Conservation (phyloP, 495 filamentous ascomycete genomes). For the Annulohypoxylon maeteangense region DNA sequence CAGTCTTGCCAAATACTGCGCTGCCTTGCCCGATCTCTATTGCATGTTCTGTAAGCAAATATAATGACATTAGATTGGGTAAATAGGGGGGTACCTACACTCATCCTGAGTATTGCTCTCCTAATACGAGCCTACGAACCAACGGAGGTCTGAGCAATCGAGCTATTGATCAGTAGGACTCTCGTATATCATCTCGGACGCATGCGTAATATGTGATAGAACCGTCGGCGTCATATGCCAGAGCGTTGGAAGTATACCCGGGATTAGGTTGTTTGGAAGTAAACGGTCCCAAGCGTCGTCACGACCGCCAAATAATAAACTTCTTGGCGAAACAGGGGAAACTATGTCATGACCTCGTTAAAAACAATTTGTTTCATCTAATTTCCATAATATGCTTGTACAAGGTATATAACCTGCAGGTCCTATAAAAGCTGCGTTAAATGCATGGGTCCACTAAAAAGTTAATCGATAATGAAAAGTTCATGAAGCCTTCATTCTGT, state of each 20-base stretch:
- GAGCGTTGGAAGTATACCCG: conserved; percentile 18
- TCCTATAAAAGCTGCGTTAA: background rate
- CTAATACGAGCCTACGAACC: background rate
- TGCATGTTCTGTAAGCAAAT: conserved; percentile 24
- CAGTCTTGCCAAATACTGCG: conserved; percentile 79
- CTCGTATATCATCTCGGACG: conserved; percentile 43
- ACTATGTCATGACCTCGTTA: conserved; percentile 30
- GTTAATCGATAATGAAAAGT: conserved; percentile 43
- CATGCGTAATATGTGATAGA: conserved; percentile 9
- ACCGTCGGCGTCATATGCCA: conserved; percentile 11
- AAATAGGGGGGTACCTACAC: conserved; percentile 36
- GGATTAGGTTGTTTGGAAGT: conserved; percentile 23
- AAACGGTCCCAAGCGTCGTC: conserved; percentile 17
- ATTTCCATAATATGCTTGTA: background rate
- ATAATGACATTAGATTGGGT: background rate
- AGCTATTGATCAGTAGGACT: conserved; percentile 32
- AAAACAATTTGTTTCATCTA: background rate
- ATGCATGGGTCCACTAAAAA: conserved; percentile 28
- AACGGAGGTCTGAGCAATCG: conserved; percentile 41
- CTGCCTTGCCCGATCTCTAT: conserved; percentile 72
- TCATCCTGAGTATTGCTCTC: conserved; percentile 44
- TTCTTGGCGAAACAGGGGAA: conserved; percentile 25
- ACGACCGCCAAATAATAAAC: conserved; percentile 34
- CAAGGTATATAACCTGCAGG: background rate
- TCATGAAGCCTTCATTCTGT: conserved; percentile 12